These are phyloP conservation scores for Durio zibethinus DNA, from an alignment of 345 rosid genomes.

Conservation along the genomic window DNA sequence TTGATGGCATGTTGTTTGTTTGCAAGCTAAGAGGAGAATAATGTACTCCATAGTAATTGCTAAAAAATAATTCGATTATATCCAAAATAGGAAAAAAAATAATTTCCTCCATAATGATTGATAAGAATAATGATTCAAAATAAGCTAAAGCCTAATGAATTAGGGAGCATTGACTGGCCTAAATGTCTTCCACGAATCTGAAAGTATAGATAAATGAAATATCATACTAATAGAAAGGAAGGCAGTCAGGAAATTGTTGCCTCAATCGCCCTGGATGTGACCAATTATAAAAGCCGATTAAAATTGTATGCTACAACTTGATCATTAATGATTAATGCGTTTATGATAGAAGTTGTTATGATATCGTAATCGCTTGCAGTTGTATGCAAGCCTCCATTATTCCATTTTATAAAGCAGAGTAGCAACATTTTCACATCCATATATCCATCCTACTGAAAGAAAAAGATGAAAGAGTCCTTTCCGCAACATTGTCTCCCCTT, in stretches of 20 bases:
- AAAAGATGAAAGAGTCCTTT: too few species aligned
- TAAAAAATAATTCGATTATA: neutral
- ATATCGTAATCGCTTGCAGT: neutral
- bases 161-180: neutral
- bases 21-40: neutral
- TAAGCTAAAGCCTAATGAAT: neutral
- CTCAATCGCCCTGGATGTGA: too few species aligned
- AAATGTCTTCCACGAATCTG: neutral
- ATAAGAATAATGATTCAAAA: neutral
- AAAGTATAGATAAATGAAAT: too few species aligned
- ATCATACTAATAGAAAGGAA: too few species aligned
- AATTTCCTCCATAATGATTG: neutral
- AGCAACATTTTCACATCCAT: neutral
- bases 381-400: neutral
- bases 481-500: neutral
- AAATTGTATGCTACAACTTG: neutral
- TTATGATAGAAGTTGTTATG: neutral
- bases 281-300: too few species aligned
- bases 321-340: neutral
- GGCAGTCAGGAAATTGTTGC: too few species aligned
- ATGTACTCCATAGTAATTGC: neutral
- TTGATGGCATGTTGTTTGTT: neutral
- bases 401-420: neutral
- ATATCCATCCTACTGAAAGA: too few species aligned
- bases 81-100: neutral